phyloP scores from a whole-genome alignment of 148 eudicot genomes.

The Spergularia marina region DNA sequence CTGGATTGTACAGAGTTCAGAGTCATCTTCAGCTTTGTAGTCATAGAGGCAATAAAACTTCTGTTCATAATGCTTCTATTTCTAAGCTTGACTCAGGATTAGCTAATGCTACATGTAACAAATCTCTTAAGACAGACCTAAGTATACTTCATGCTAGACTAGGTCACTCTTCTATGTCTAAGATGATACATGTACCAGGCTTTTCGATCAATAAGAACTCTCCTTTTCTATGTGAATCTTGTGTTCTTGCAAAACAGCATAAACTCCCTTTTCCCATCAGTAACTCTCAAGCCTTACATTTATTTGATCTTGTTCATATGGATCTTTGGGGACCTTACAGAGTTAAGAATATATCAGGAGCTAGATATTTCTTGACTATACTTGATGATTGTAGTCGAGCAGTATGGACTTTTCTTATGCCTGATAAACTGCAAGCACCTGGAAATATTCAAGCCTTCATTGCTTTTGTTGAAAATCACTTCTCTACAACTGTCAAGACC shows the following conservation, averaged over 20 bases:
- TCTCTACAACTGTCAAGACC: background rate
- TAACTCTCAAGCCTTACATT: background rate
- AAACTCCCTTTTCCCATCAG: background rate
- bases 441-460: rapidly evolving
- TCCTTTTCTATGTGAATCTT: background rate
- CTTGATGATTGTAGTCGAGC: no score
- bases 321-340: slow-evolving; percentile 8
- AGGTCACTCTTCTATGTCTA: background rate
- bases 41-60: no score
- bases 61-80: no score
- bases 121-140: no score
- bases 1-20: no score
- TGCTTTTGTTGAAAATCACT: background rate
- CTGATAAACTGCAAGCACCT: background rate
- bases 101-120: no score
- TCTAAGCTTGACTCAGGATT: no score
- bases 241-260: background rate
- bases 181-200: background rate
- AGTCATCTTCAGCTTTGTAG: no score
- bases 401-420: background rate
- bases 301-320: background rate
- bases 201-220: background rate
- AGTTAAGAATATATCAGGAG: background rate
- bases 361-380: background rate
- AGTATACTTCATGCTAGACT: background rate